A percentile compares a stretch with the other conserved stretches of the same genome.
Evolutionary conservation across 768 basidiomycete genomes (phyloP).

Genomic region (Porphyrellus cyaneotinctus): DNA sequence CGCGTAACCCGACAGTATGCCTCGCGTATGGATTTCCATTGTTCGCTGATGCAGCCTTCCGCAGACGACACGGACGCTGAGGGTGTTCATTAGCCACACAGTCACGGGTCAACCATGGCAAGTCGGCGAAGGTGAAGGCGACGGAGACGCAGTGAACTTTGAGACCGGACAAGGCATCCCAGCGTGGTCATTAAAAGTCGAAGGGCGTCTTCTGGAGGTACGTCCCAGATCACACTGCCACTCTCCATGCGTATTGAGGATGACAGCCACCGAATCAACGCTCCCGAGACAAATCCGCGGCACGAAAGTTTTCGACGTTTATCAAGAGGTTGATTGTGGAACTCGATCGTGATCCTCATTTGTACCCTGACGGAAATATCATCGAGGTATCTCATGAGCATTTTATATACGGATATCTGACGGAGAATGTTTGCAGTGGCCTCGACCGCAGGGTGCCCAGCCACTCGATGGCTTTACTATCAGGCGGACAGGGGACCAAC

Average conservation of each 20-base stretch:
- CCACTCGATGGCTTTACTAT: constrained; percentile 87
- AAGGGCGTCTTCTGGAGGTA: constrained; percentile 83
- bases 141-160: constrained; percentile 45
- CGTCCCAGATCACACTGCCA: constrained; percentile 16
- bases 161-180: constrained; percentile 89
- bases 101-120: constrained; percentile 88
- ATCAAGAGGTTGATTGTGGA: constrained; percentile 84
- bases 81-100: constrained; percentile 86
- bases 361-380: constrained; percentile 83
- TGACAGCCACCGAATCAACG: constrained; percentile 56
- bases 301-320: constrained; percentile 80
- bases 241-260: neutral
- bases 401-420: neutral
- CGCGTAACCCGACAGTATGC: constrained; percentile 58
- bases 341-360: constrained; percentile 74
- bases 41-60: constrained; percentile 3
- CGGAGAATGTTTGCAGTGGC: constrained; percentile 47
- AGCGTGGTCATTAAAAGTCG: constrained; percentile 83
- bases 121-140: constrained; percentile 36
- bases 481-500: constrained; percentile 72
- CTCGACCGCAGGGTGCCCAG: constrained; percentile 49
- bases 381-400: constrained; percentile 60
- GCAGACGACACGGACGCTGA: constrained; percentile 77
- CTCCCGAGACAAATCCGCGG: constrained; percentile 55
- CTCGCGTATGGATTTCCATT: neutral